Evolutionary conservation across 1,139 yeast genomes (phyloP).

Genomic region (Arxiozyma bovina): DNA sequence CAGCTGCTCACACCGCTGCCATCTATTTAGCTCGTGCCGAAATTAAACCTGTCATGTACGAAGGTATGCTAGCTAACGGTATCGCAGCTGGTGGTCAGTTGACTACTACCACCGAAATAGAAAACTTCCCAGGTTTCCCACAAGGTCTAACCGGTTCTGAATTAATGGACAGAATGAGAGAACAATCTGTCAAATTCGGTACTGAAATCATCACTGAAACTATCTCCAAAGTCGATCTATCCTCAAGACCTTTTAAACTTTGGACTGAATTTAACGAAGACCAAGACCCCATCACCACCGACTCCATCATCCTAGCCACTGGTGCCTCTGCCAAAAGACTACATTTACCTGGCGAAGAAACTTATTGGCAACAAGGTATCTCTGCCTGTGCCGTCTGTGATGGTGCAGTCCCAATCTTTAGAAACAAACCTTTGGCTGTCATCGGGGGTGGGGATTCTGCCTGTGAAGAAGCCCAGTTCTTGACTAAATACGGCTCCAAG

Average conservation of each 20-base stretch:
- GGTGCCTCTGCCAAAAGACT: slow-evolving; percentile 97
- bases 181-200: slow-evolving; percentile 79
- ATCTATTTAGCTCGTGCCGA: slow-evolving; percentile 94
- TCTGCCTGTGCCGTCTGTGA: slow-evolving; percentile 99
- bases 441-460: slow-evolving; percentile 99
- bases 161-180: slow-evolving; percentile 89
- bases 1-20: slow-evolving; percentile 99
- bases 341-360: slow-evolving; percentile 89
- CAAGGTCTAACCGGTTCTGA: slow-evolving; percentile 81
- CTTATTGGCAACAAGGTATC: slow-evolving; percentile 97
- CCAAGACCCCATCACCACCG: slow-evolving; percentile 81
- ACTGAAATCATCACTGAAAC: slow-evolving; percentile 93
- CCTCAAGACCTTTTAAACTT: slow-evolving; percentile 82
- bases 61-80: slow-evolving; percentile 96
- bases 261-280: slow-evolving; percentile 96
- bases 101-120: slow-evolving; percentile 95
- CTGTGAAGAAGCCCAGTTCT: slow-evolving; percentile 93
- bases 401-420: slow-evolving; percentile 97
- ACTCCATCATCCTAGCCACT: slow-evolving; percentile 86
- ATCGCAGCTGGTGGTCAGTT: slow-evolving; percentile 98
- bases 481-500: slow-evolving; percentile 94
- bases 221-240: slow-evolving; percentile 79
- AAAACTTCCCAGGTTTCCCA: slow-evolving; percentile 98
- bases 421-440: slow-evolving; percentile 95
- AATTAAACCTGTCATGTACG: slow-evolving; percentile 84